These are phyloP conservation scores for Scopulariopsis brevicaulis DNA, from an alignment of 2,329 filamentous ascomycete species.

Conservation along the genomic window DNA sequence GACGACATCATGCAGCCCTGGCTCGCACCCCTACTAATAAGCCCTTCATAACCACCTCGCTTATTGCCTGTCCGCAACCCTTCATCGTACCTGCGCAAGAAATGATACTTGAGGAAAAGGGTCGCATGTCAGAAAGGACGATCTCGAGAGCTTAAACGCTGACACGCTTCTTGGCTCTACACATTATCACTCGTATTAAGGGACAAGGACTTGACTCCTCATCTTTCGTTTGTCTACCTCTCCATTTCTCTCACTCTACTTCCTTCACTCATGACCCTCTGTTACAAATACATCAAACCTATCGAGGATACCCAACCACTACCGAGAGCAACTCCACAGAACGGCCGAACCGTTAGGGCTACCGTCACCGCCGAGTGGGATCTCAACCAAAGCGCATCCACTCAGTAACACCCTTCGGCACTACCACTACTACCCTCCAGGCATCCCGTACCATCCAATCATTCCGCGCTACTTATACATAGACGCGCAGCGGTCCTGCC, in stretches of 20 bases:
- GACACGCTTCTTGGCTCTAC: background rate
- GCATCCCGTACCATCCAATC: slow-evolving; percentile 1
- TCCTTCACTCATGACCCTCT: background rate
- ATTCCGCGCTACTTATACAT: slow-evolving; percentile 2
- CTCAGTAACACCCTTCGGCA: slow-evolving; percentile 2
- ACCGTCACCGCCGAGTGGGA: background rate
- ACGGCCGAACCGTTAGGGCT: background rate
- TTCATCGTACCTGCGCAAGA: background rate
- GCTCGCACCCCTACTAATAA: slow-evolving; percentile 18
- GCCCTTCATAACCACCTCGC: slow-evolving; percentile 13
- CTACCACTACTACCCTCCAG: slow-evolving; percentile 1
- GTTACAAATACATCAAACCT: background rate
- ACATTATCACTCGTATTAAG: background rate
- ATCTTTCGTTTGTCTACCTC: background rate
- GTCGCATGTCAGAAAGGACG: slow-evolving; percentile 17
- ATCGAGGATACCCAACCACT: background rate
- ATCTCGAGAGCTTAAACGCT: slow-evolving; percentile 14
- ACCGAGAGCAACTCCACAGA: background rate
- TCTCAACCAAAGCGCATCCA: background rate
- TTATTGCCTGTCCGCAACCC: slow-evolving; percentile 5
- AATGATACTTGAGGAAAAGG: slow-evolving; percentile 2
- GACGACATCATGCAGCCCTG: slow-evolving; percentile 6
- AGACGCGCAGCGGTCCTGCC: background rate
- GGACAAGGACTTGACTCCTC: background rate
- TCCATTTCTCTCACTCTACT: background rate